phyloP scores from a whole-genome alignment of 108 stramenopile species.

The Nitzschia putrida region DNA sequence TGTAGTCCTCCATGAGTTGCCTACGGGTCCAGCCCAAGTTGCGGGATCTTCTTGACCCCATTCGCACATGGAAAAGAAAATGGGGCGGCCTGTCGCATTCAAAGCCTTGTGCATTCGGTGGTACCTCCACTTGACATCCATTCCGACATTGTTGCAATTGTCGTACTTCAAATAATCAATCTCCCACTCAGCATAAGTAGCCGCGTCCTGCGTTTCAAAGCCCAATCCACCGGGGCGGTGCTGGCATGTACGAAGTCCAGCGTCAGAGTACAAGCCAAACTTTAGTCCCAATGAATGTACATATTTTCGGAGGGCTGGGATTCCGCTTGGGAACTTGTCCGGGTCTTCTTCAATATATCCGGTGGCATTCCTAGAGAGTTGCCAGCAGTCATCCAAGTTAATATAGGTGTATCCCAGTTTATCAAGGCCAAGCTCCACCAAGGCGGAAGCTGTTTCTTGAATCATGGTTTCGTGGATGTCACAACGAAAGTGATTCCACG shows the following conservation, averaged over 20 bases:
- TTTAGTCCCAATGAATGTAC: conserved; percentile 47
- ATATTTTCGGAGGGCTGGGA: conserved; percentile 37
- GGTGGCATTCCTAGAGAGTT: conserved; percentile 10
- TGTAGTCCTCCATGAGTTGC: conserved; percentile 59
- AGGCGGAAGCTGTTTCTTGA: conserved; percentile 13
- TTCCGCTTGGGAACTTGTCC: conserved; percentile 51
- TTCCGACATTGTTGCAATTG: conserved; percentile 37
- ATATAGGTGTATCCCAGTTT: conserved; percentile 55
- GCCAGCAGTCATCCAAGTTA: conserved; percentile 73
- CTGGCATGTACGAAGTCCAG: conserved; percentile 51
- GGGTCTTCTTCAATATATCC: conserved; percentile 43
- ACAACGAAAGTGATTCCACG: conserved; percentile 46
- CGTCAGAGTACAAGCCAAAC: conserved; percentile 62
- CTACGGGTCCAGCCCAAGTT: conserved; percentile 39
- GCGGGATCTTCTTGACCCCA: conserved; percentile 49
- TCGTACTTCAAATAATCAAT: conserved; percentile 70
- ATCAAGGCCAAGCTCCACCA: conserved; percentile 17
- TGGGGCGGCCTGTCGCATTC: conserved; percentile 47
- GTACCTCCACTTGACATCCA: conserved; percentile 4
- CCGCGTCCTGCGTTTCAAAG: conserved; percentile 51
- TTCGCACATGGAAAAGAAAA: conserved; percentile 63
- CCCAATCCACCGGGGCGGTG: conserved; percentile 49
- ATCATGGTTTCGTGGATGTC: conserved; percentile 34
- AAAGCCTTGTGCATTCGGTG: conserved; percentile 52
- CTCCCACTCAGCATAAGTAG: conserved; percentile 41